Base-by-base conservation (phyloP, 1,284 basidiomycete species). In the Cystobasidium pallidum region DNA sequence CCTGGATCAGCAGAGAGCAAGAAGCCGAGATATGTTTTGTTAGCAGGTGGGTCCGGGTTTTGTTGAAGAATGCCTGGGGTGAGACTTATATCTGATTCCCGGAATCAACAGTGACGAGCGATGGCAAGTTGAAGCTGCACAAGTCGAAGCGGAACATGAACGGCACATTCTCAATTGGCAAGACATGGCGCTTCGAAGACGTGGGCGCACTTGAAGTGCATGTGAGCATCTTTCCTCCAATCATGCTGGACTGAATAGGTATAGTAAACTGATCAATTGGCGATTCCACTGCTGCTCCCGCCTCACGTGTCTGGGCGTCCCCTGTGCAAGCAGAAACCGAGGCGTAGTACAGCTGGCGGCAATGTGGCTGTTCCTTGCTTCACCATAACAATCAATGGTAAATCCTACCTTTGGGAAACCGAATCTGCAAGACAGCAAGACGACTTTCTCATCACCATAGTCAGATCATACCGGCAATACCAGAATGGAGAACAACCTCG, bases 81-180 rank as follows among this genome's bases (percentile, higher is more conserved):
- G n/a, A n/a, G n/a, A n/a, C n/a, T n/a, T n/a, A n/a, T n/a, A n/a
- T n/a, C n/a, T n/a, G n/a, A 10, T 17, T n/a, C 11, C 32, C 17
- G 30, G 10, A 34, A 36, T 34, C 34, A 32, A 57, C 52, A 66
- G 74, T 73, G 62, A 66, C 47, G 47, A 36, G 49, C n/a, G 72
- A 70, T 45, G 66, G 72, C 15, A 28, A 61, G 68, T 70, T 75
- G 1, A 80, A 62, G 49, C 58, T 97, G 28, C 93, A 99, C 85
- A 99, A 99, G 82, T 93, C 94, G 7, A 98, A 98, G 82, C 83
- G 92, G 73, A 99, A 99, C 80, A 88, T 89, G 45, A 99, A 98
- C 79, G 91, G 91, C 45, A 88, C 91, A 0, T 99, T 96, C 83
- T 97, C 94, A 24, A 92, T 97, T 67, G 96, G 96, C 26, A 99